phyloP scores from a whole-genome alignment of 768 basidiomycete genomes.

The Hemileccinum rubropunctum region DNA sequence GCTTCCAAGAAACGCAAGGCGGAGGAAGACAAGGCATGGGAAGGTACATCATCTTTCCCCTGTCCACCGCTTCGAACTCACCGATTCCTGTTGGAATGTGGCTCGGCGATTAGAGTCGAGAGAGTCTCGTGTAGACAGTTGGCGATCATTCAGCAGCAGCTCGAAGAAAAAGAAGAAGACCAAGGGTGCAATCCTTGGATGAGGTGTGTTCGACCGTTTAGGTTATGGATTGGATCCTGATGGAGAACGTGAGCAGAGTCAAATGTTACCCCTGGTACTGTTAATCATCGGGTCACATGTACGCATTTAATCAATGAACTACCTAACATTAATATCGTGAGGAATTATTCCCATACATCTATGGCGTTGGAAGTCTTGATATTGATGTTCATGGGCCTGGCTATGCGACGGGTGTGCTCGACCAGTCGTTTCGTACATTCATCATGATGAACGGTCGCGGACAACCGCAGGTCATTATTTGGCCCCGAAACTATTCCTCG shows the following conservation, averaged over 20 bases:
- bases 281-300: conserved; percentile 1
- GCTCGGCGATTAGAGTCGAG: conserved; percentile 51
- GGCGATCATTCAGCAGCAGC: conserved; percentile 67
- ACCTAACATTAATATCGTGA: conserved; percentile 1
- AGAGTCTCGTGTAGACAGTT: conserved; percentile 81
- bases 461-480: no score
- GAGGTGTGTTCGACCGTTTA: conserved; percentile 20
- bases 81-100: neutral
- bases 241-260: conserved; percentile 1
- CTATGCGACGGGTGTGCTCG: no score
- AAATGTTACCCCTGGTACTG: conserved; percentile 14
- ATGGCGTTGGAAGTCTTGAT: no score
- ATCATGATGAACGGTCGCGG: no score
- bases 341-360: neutral
- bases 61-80: neutral
- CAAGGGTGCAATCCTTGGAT: conserved; percentile 67
- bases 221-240: neutral
- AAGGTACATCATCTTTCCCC: conserved; percentile 50
- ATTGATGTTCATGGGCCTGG: no score
- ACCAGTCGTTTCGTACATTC: no score
- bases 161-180: conserved; percentile 84
- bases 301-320: conserved; percentile 8
- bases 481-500: no score
- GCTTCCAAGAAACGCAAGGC: conserved; percentile 76
- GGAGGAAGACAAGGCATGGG: conserved; percentile 87